Evolutionary conservation across 768 basidiomycete genomes (phyloP).

Genomic region (Phanerodontia chrysosporium): DNA sequence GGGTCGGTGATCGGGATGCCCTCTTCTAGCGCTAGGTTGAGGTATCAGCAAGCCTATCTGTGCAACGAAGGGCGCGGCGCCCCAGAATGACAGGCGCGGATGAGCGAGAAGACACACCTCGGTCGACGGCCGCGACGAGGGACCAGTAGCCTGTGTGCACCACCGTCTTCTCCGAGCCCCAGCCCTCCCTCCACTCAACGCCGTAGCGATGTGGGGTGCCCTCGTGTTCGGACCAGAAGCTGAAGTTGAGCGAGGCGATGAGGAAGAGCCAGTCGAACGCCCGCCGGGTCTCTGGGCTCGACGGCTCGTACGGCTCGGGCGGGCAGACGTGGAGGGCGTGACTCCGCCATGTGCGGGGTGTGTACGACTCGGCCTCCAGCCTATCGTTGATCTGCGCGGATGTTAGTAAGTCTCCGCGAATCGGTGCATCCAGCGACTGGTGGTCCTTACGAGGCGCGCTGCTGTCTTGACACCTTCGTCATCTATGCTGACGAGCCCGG

Average conservation of each 20-base stretch:
- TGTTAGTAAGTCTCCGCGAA: not conserved
- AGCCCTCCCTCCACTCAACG: constrained; percentile 71
- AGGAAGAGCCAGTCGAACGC: constrained; percentile 86
- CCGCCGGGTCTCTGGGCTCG: constrained; percentile 48
- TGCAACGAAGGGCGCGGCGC: too few species aligned
- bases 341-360: constrained; percentile 77
- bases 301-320: constrained; percentile 50
- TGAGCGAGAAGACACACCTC: constrained; percentile 43
- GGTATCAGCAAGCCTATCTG: too few species aligned
- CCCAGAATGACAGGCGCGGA: too few species aligned
- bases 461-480: constrained; percentile 58
- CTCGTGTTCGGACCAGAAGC: constrained; percentile 80
- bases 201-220: constrained; percentile 61
- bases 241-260: constrained; percentile 82
- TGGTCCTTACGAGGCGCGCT: constrained; percentile 55
- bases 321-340: constrained; percentile 75
- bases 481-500: constrained; percentile 55
- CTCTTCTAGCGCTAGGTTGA: constrained; percentile 61
- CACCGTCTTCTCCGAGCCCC: constrained; percentile 46
- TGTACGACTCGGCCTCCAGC: constrained; percentile 61
- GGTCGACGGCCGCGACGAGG: constrained; percentile 76
- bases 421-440: not conserved
- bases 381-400: constrained; percentile 52
- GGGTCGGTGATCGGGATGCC: constrained; percentile 78
- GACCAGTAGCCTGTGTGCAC: constrained; percentile 87